Evolutionary conservation across 139 green algal genomes (phyloP), one percentile per base, ranked within the genome.

Genomic region (Axilococcus clingmanii): DNA sequence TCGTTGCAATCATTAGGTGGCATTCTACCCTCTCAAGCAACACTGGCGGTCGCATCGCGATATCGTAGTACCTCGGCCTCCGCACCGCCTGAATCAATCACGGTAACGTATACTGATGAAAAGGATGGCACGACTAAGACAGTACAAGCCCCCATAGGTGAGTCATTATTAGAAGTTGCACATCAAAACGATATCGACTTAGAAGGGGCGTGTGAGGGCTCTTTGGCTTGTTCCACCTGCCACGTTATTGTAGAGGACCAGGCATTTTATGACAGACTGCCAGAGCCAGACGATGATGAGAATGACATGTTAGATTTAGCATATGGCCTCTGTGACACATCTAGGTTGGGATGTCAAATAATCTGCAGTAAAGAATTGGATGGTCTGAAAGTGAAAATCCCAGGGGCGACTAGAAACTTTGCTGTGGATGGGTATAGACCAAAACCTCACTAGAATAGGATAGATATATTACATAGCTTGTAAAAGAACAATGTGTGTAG

Each of bases 281-380:
- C 77, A 3, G 93, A 98, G 57, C 69, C 93, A 4, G 72, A 71
- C 14, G 93, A 99, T 19, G 93, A 99, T 63, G 93, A 99, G 69
- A 89, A 97, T 32, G 93, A 99, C 65, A 99, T 99, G 93, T 74
- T 98, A 25, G 93, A 98, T 83, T 74, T 98, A 25, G 93, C 93
- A 1, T 99, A 94, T 77, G 93, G 87, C 0, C 75, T 99, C 4
- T 94, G 84, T 17, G 88, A 97, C 45, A 97, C 86, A 83, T 96
- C 88, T 7, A 67, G 93, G 11, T 63, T 99, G 25, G 93, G 93
- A 3, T 99, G 93, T 48, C 93, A 99, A 61, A 75, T 99, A 14
- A 81, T 91, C 12, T 72, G 78, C 7, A 60, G 63, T 15, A 84
- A 83, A 59, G 93, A 96, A 19, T 43, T 99, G 25, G 87, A 97